Percentiles rank a stretch among this genome's conserved stretches.
These are phyloP conservation scores for Aspergillus avenaceus DNA, from an alignment of 495 filamentous ascomycete genomes.

Conservation along the genomic window DNA sequence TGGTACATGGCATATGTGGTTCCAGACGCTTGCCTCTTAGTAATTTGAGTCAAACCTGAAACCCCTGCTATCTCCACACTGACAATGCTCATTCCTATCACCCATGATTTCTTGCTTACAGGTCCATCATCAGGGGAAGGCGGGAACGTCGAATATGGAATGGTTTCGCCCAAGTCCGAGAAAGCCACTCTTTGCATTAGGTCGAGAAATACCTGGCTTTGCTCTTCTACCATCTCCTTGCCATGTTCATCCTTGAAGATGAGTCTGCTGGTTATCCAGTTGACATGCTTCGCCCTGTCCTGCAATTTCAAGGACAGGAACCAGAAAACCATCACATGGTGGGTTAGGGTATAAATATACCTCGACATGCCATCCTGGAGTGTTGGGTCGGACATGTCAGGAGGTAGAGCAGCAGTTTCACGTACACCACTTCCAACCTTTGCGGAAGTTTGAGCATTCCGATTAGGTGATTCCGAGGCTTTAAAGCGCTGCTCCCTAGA, in stretches of 20 bases:
- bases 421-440: slow-evolving; percentile 41
- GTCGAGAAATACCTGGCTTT: slow-evolving; percentile 89
- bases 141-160: slow-evolving; percentile 51
- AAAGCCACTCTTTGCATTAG: slow-evolving; percentile 91
- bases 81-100: slow-evolving; percentile 81
- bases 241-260: slow-evolving; percentile 69
- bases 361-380: slow-evolving; percentile 50
- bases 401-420: slow-evolving; percentile 31
- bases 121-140: slow-evolving; percentile 61
- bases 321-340: slow-evolving; percentile 96
- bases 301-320: slow-evolving; percentile 81
- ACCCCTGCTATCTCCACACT: slow-evolving; percentile 75
- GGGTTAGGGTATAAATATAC: slow-evolving; percentile 89
- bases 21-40: slow-evolving; percentile 77
- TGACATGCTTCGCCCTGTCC: slow-evolving; percentile 77
- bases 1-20: slow-evolving; percentile 74
- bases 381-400: slow-evolving; percentile 27
- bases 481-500: slow-evolving; percentile 54
- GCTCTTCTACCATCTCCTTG: slow-evolving; percentile 77
- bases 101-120: slow-evolving; percentile 72
- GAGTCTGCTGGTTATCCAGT: slow-evolving; percentile 88
- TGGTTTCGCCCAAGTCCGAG: slow-evolving; percentile 66
- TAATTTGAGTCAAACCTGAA: slow-evolving; percentile 73
- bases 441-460: slow-evolving; percentile 23
- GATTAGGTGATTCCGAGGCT: slow-evolving; percentile 29